A percentile compares a stretch with the other conserved stretches of the same genome.
These are phyloP conservation scores for Zygoascus biomembranicola DNA, from an alignment of 805 yeast species.

Conservation along the genomic window DNA sequence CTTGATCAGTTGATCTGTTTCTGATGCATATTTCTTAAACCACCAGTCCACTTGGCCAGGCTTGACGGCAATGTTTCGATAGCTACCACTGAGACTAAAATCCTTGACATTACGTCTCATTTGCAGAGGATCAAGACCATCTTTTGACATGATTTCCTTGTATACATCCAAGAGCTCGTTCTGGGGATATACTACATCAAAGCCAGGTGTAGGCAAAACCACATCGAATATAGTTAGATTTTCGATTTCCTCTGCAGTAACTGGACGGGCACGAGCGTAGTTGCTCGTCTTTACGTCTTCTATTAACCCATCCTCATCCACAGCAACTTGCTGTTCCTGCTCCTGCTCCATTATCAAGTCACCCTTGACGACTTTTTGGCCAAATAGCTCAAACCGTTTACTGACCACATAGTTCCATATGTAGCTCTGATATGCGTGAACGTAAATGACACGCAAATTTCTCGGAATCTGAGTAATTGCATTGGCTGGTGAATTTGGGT, in stretches of 20 bases:
- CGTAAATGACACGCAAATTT: conserved; percentile 88
- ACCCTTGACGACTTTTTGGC: conserved; percentile 64
- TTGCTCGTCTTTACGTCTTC: conserved; percentile 54
- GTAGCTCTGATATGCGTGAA: conserved; percentile 94
- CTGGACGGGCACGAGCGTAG: conserved; percentile 59
- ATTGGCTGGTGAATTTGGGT: conserved; percentile 53
- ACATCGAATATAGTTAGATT: conserved; percentile 68
- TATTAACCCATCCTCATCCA: conserved; percentile 41
- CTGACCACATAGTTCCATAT: conserved; percentile 89
- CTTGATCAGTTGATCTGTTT: conserved; percentile 62
- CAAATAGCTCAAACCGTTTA: conserved; percentile 61
- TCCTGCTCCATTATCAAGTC: conserved; percentile 54
- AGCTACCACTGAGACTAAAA: conserved; percentile 86
- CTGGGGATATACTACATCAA: conserved; percentile 78
- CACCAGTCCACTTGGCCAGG: conserved; percentile 58
- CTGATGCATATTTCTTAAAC: conserved; percentile 51
- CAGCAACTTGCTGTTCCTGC: conserved; percentile 17
- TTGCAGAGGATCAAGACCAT: conserved; percentile 72
- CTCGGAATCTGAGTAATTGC: conserved; percentile 88
- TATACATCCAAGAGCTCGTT: conserved; percentile 57
- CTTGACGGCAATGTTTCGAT: conserved; percentile 62
- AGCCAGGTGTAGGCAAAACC: conserved; percentile 96
- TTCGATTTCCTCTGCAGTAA: conserved; percentile 66
- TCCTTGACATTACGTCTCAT: conserved; percentile 84
- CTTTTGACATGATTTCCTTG: conserved; percentile 61